Conservation (phyloP, 2,329 filamentous ascomycete species). For the Pyrenochaeta sp. region DNA sequence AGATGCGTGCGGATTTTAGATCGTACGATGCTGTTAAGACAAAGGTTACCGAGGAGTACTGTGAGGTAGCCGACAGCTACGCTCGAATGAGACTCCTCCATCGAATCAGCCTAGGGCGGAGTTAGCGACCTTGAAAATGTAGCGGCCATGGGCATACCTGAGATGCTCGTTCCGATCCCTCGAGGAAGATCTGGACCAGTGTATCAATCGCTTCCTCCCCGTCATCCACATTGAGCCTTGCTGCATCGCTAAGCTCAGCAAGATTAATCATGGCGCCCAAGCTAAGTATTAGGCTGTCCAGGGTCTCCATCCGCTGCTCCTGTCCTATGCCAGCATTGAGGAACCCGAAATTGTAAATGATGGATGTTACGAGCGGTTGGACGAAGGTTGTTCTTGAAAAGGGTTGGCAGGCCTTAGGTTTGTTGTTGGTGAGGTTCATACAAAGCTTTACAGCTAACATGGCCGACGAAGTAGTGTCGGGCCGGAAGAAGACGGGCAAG, state of each 20-base stretch:
- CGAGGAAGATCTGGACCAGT: constrained; percentile 72
- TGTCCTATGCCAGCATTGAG: constrained; percentile 49
- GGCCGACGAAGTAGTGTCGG: constrained; percentile 23
- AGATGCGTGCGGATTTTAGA: constrained; percentile 53
- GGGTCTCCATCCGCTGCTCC: constrained; percentile 60
- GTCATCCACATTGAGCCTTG: constrained; percentile 50
- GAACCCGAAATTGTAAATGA: constrained; percentile 35
- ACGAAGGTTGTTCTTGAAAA: constrained; percentile 68
- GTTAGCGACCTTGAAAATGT: constrained; percentile 18
- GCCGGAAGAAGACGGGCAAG: constrained; percentile 40
- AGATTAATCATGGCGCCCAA: constrained; percentile 89
- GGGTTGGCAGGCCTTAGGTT: constrained; percentile 70
- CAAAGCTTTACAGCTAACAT: constrained; percentile 72
- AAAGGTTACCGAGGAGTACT: constrained; percentile 83
- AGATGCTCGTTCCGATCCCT: constrained; percentile 69
- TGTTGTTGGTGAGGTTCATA: constrained; percentile 87
- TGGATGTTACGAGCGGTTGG: constrained; percentile 44
- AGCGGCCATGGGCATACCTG: constrained; percentile 65
- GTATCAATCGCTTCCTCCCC: constrained; percentile 61
- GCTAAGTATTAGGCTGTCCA: constrained; percentile 79
- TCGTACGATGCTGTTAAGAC: constrained; percentile 62
- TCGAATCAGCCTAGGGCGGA: constrained; percentile 57
- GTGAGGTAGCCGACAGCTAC: constrained; percentile 88
- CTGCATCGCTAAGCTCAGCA: constrained; percentile 75
- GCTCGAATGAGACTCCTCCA: constrained; percentile 77